Evolutionary conservation across 2,329 filamentous ascomycete species (phyloP), one percentile per base, ranked within the genome.

Genomic region (Bipolaris zeicola): DNA sequence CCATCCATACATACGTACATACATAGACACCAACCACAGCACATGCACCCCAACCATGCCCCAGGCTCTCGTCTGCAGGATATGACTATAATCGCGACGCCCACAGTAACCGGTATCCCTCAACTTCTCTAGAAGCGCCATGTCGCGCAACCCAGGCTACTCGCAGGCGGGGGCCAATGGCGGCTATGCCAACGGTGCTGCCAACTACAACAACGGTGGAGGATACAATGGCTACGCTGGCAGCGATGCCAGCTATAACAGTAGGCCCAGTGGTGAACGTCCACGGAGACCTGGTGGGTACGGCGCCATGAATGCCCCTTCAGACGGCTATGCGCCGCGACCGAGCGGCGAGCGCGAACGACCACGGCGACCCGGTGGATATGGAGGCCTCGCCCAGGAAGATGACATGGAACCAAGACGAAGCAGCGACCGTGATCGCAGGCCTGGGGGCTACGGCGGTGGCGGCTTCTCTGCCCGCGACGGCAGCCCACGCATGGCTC

Each of bases 371-470:
- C 64, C 66, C 11, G 65, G 62, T 6, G 66, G 64, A 42, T 66
- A 69, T 51, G 67, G 68, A 3, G 73, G 67, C 38, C 60, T 76
- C 16, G 66, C 75, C 50, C 59, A 61, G 26, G 66, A 65, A 6
- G 70, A 71, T 14, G 65, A 63, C 43, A 61, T 61, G 52, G 57
- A 58, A 11, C 44, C 64, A 48, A 59, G 68, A 11, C 62, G 64
- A 7, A 72, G 67, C 53, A 55, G 52, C 13, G 71, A 71, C 38
- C 55, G 68, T 1, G 59, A 58, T 33, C 60, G 60, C 28, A 31
- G 53, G 14, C 72, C 77, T 5, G 76, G 72, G 22, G 77, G 76
- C 31, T 78, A 78, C 61, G 76, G 76, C 1, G 54, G 50, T 14
- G 38, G 43, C 13, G 77, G 74, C 45, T 60, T 66, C 37, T 37